Evolutionary conservation across 202 grass and related monocot genomes (phyloP).

Genomic region (Tripidium arundinaceum): DNA sequence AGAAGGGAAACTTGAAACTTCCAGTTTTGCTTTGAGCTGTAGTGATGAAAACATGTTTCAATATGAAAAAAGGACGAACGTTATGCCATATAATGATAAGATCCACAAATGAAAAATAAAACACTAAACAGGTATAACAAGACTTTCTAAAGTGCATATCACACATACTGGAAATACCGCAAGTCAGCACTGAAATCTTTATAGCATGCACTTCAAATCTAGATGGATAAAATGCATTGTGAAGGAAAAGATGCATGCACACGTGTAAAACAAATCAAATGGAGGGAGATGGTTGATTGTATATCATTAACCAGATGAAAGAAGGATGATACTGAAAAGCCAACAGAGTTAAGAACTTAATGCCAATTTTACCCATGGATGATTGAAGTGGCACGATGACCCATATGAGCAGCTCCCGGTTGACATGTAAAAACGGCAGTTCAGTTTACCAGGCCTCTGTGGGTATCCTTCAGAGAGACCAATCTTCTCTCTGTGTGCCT

Average conservation of each 20-base stretch:
- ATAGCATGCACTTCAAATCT: constrained; percentile 4
- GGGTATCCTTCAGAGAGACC: constrained; percentile 35
- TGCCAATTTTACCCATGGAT: constrained; percentile 33
- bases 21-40: constrained; percentile 25
- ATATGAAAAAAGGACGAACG: not conserved
- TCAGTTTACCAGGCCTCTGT: constrained; percentile 40
- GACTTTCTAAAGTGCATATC: not conserved
- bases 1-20: constrained; percentile 29
- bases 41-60: constrained; percentile 4
- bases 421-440: constrained; percentile 47
- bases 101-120: not conserved
- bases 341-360: not conserved
- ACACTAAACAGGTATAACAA: not conserved
- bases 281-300: not conserved
- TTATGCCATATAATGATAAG: not conserved
- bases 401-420: constrained; percentile 40
- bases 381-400: constrained; percentile 39
- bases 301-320: not conserved
- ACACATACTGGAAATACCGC: not conserved
- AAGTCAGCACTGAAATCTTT: not conserved
- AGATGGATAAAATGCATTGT: not conserved
- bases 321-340: not conserved
- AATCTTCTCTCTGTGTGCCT: constrained; percentile 29
- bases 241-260: not conserved
- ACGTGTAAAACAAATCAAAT: not conserved